A percentile compares a stretch with the other conserved stretches of the same genome.
These are phyloP conservation scores for Pigoraptor vietnamica DNA, from an alignment of 78 protist species.

Conservation along the genomic window DNA sequence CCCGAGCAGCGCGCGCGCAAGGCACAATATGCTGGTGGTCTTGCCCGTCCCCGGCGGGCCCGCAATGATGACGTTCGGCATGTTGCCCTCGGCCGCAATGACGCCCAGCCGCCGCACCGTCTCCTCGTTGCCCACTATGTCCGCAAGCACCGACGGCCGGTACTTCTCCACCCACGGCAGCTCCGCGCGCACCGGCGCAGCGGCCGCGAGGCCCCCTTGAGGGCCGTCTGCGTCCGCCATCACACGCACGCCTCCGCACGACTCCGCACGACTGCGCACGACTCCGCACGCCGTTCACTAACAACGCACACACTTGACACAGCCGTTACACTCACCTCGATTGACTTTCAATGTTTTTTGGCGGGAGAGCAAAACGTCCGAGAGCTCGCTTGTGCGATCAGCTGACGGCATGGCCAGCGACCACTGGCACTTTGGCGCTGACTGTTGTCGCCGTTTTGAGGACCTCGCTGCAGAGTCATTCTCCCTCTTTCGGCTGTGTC, in stretches of 20 bases:
- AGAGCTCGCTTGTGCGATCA: too few species aligned
- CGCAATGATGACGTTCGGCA: constrained; percentile 83
- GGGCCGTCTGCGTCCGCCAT: not conserved
- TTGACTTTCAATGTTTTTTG: not conserved
- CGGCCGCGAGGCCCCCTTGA: not conserved
- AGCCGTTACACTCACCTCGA: too few species aligned
- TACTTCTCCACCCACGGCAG: constrained; percentile 97
- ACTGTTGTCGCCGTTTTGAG: too few species aligned
- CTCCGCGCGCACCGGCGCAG: not conserved
- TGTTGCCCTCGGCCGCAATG: constrained; percentile 84
- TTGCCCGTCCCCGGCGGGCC: constrained; percentile 97
- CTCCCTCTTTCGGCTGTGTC: not conserved
- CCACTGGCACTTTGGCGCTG: too few species aligned
- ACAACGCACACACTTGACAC: too few species aligned
- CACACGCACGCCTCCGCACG: too few species aligned
- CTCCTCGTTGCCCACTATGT: constrained; percentile 95
- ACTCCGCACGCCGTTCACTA: too few species aligned
- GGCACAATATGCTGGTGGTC: constrained; percentile 85
- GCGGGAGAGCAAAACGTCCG: not conserved
- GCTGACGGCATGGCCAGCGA: too few species aligned
- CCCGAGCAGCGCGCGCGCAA: constrained; percentile 85
- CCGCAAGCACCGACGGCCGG: constrained; percentile 85
- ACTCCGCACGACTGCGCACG: too few species aligned
- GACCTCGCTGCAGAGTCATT: too few species aligned
- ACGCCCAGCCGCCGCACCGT: constrained; percentile 73